Base-by-base conservation (phyloP, 306 rosid species). In the Vigna nakashimae region DNA sequence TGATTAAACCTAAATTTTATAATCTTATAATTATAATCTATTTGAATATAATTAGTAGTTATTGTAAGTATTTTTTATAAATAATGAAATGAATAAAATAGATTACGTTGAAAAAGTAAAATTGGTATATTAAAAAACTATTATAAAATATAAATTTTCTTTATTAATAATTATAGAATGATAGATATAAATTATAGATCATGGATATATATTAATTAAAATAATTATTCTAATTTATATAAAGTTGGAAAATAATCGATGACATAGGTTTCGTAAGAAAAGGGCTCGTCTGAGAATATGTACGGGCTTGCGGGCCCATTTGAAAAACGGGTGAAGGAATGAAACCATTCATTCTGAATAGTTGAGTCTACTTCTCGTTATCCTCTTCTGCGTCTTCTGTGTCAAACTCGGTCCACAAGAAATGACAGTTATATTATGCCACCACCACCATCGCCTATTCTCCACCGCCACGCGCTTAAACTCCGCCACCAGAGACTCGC, bases 361-460 rank as follows among this genome's bases (percentile, higher is more conserved):
- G 26, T 36, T 36, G 30, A 64, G 43, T 40, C 32, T 43, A 20
- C 17, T 43, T 18, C 59, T 18, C 59, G 38, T 80, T 86, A 82
- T 86, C 89, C 48, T 82, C 43, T 15, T 65, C 34, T 65, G 30
- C 5, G 16, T 12, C 73, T 46, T 55, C 66, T 32, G 8, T 62
- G 30, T 38, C n/a, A 51, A 40, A 18, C 13, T 17, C 75, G 6
- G n/a, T 48, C 16, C 6, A 30, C 64, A 1, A 4, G 55, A 80
- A 69, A 87, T 87, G 91, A 82, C 87, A 56, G 60, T 78, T 1
- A 15, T 69, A 51, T 59, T 68, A 32, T 60, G 65, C 74, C 82
- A 76, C 78, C 56, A 58, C 34, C 74, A 52, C 34, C 74, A 18
- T 18, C 20, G 69, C 59, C 34, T 73, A 49, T 46, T 82, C 70